Evolutionary conservation across 441 rosid species (phyloP), one percentile per base, ranked within the genome.

Genomic region (Brassica balearica): DNA sequence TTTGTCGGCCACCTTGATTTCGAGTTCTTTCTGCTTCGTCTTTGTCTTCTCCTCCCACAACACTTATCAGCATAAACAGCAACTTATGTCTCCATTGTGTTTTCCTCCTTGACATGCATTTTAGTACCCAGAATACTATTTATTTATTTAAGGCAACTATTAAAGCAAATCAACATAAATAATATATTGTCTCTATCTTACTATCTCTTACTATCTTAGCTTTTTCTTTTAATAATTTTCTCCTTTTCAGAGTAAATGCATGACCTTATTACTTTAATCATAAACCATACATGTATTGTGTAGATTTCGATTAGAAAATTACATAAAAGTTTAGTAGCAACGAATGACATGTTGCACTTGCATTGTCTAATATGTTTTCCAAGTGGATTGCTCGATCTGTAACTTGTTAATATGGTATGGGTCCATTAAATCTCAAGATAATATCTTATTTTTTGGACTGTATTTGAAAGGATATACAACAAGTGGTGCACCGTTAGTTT

Each of bases 1-100:
- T 58, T 15, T 83, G 84, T 81, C 85, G 82, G 80, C 82, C 85
- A 75, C 65, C 75, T 70, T 74, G 71, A 68, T 75, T 68, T 51
- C 61, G 60, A 71, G 80, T 23, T 64, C 22, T 58, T 66, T 75
- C 27, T 43, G 69, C 73, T 58, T 78, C 72, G 7, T 67, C 29
- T 46, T 68, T 86, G 89, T 85, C 83, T 23, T 81, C 65, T 27
- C 63, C 74, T 76, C 65, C 19, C 36, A 69, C 67, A 80, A 80
- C 85, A 75, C 43, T 63, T 43, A 51, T 67, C 80, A 69, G 67
- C 74, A 72, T 32, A 65, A 58, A 69, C 75, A 53, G 71, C 78
- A 76, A 51, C 72, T 60, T 68, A 22, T 78, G 76, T 68, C 74
- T 71, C 65, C 58, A 15, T 36, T 69, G 55, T 46, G 76, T 76